Conservation (phyloP, 345 rosid species). For the Euphorbia pulcherrima region DNA sequence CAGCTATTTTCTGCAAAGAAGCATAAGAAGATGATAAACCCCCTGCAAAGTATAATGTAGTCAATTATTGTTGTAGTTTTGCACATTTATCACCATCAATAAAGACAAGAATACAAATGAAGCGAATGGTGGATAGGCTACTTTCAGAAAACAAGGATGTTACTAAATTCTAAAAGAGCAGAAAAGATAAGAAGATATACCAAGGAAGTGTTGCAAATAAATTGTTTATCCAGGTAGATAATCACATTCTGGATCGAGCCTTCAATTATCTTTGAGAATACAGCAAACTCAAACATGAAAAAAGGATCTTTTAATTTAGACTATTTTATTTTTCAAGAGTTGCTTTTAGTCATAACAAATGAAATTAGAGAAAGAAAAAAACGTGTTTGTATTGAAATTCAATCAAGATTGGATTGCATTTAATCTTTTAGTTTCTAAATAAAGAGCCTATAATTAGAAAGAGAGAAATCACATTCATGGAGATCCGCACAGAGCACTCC, state of each 20-base stretch:
- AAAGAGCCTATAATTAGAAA: neutral
- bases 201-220: constrained; percentile 3
- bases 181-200: neutral
- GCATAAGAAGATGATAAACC: constrained; percentile 17
- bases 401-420: neutral
- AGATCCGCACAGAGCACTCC: neutral
- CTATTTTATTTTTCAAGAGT: constrained; percentile 48
- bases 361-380: constrained; percentile 3
- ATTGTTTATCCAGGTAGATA: neutral
- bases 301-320: constrained; percentile 41
- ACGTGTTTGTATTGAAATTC: neutral
- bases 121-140: no score
- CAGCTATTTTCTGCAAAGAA: constrained; percentile 63
- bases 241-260: constrained; percentile 24
- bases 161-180: neutral
- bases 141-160: neutral
- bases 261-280: constrained; percentile 23
- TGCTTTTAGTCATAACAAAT: constrained; percentile 26
- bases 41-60: constrained; percentile 31
- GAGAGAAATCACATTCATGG: neutral
- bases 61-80: neutral
- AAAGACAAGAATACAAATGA: no score
- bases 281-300: constrained; percentile 44
- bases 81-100: neutral
- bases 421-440: neutral